phyloP scores from a whole-genome alignment of 768 basidiomycete genomes.

The Galerina sulciceps region DNA sequence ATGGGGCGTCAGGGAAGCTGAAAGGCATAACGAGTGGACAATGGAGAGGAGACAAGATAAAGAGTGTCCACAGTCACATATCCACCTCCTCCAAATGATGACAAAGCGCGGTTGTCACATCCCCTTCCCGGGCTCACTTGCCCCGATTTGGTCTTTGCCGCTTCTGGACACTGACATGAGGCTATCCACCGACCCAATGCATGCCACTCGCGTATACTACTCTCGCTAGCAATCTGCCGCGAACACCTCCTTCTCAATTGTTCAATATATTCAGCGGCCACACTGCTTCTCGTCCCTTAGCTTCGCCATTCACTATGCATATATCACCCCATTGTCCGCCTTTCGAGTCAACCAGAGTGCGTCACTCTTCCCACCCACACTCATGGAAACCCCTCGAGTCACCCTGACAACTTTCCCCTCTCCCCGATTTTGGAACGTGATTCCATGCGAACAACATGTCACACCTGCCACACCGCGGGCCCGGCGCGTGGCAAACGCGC shows the following conservation, averaged over 20 bases:
- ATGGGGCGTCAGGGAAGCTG: conserved; percentile 9
- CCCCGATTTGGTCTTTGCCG: conserved; percentile 12
- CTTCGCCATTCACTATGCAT: background rate
- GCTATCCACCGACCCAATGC: background rate
- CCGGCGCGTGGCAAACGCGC: conserved; percentile 16
- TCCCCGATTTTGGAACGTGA: too few relatives aligned
- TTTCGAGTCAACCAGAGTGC: background rate
- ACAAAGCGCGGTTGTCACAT: conserved; percentile 1
- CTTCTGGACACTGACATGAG: conserved; percentile 5
- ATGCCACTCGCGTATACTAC: too few relatives aligned
- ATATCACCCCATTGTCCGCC: conserved; percentile 8
- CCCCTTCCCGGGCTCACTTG: conserved; percentile 10
- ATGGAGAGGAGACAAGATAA: conserved; percentile 35
- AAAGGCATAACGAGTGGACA: conserved; percentile 39
- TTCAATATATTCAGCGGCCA: background rate
- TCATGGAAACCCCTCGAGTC: conserved; percentile 15
- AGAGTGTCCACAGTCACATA: conserved; percentile 7
- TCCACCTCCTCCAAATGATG: conserved; percentile 12
- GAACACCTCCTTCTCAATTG: background rate
- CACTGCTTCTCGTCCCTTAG: background rate
- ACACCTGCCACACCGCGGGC: conserved; percentile 1
- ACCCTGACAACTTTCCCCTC: conserved; percentile 15
- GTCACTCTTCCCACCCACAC: conserved; percentile 7
- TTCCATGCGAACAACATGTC: background rate
- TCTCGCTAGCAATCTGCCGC: background rate